phyloP scores from a whole-genome alignment of 768 basidiomycete species.

The Calocera cornea region DNA sequence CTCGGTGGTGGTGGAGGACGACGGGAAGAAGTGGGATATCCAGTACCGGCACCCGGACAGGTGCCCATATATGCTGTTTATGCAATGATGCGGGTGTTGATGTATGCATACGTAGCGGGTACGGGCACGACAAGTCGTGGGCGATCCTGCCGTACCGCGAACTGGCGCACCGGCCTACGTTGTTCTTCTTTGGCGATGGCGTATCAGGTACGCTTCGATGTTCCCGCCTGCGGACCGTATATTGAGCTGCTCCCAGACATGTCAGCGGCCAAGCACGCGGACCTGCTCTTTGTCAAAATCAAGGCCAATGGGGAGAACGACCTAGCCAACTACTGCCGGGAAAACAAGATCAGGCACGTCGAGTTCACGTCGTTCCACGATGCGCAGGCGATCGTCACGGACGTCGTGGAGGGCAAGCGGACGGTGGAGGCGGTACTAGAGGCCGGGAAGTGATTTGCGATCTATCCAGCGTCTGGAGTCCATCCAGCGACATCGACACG shows the following conservation, averaged over 20 bases:
- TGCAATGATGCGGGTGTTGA: background rate
- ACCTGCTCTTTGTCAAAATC: slow-evolving; percentile 72
- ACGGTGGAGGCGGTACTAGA: slow-evolving; percentile 39
- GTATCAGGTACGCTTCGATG: slow-evolving; percentile 58
- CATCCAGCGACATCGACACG: background rate
- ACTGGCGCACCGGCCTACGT: slow-evolving; percentile 52
- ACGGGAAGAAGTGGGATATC: slow-evolving; percentile 60
- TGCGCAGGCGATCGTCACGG: slow-evolving; percentile 45
- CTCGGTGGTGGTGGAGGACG: slow-evolving; percentile 51
- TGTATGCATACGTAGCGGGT: slow-evolving; percentile 39
- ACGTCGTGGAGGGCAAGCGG: slow-evolving; percentile 59
- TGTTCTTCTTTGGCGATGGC: slow-evolving; percentile 98
- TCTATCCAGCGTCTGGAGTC: no score
- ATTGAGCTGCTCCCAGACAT: slow-evolving; percentile 41
- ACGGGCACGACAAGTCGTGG: slow-evolving; percentile 91
- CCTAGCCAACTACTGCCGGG: slow-evolving; percentile 65
- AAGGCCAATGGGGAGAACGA: slow-evolving; percentile 72
- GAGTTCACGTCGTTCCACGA: slow-evolving; percentile 59
- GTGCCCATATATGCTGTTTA: slow-evolving; percentile 28
- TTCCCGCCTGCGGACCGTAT: background rate
- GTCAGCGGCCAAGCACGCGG: slow-evolving; percentile 84
- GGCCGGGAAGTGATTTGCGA: slow-evolving; percentile 10
- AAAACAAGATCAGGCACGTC: slow-evolving; percentile 65
- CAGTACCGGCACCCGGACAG: slow-evolving; percentile 79
- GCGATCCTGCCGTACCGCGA: slow-evolving; percentile 84